Percentiles rank a stretch among this genome's conserved stretches.
phyloP scores from a whole-genome alignment of 768 basidiomycete species.

The Pilatotrama ljubarskyi region DNA sequence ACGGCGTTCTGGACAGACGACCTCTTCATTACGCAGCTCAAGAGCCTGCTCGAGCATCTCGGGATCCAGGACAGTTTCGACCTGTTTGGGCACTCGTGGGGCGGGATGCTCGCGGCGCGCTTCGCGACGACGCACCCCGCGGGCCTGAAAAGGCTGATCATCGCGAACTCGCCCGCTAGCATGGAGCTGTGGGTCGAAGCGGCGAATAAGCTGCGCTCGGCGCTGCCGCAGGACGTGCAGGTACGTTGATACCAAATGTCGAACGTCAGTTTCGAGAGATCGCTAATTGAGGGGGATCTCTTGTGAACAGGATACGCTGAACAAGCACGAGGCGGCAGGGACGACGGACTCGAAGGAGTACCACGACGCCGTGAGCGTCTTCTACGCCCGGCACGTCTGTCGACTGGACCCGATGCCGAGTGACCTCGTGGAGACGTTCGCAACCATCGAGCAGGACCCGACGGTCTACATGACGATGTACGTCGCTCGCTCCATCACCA shows the following conservation, averaged over 20 bases:
- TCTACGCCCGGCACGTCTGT: conserved; percentile 45
- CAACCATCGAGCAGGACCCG: conserved; percentile 33
- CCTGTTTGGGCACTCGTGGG: conserved; percentile 44
- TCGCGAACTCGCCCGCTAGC: conserved; percentile 31
- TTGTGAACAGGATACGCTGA: conserved; percentile 18
- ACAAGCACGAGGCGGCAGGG: conserved; percentile 45
- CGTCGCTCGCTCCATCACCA: conserved; percentile 5
- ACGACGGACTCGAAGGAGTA: conserved; percentile 48
- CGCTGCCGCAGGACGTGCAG: conserved; percentile 36
- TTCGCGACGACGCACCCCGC: conserved; percentile 30
- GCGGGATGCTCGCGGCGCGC: conserved; percentile 47
- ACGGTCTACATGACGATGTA: conserved; percentile 41
- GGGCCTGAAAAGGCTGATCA: conserved; percentile 36
- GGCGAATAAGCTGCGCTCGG: conserved; percentile 25
- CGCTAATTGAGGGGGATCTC: not conserved
- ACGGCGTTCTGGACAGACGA: conserved; percentile 48
- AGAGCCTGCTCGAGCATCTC: conserved; percentile 43
- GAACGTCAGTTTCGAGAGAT: not conserved
- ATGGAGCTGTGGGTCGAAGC: conserved; percentile 36
- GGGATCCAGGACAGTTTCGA: conserved; percentile 45
- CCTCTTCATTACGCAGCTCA: conserved; percentile 53
- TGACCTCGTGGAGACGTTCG: conserved; percentile 27
- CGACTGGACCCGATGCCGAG: conserved; percentile 35
- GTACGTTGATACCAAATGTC: conserved; percentile 7
- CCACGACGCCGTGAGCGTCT: conserved; percentile 36